Percentiles rank a stretch among this genome's conserved stretches.
Evolutionary conservation across 2,329 filamentous ascomycete genomes (phyloP).

Genomic region (Verticillium zaregamsianum): DNA sequence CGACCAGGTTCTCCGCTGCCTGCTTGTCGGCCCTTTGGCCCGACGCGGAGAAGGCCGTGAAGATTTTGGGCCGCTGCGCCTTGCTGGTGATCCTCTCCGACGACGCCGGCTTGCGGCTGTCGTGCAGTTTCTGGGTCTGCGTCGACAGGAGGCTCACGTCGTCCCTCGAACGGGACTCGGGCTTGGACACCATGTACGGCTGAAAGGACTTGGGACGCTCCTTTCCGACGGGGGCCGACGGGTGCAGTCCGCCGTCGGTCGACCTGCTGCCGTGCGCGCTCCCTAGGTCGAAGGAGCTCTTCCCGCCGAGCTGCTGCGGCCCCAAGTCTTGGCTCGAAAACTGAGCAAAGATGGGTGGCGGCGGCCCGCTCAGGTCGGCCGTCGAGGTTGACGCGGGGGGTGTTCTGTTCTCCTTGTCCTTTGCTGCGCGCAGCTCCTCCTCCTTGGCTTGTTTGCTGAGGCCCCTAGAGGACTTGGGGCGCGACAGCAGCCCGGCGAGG

Average conservation of each 20-base stretch:
- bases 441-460: conserved; percentile 49
- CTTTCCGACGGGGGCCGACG: conserved; percentile 21
- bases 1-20: conserved; percentile 36
- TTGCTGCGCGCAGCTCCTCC: conserved; percentile 45
- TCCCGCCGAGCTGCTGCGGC: conserved; percentile 11
- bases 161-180: conserved; percentile 10
- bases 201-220: conserved; percentile 50
- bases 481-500: conserved; percentile 70
- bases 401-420: conserved; percentile 79
- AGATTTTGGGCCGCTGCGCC: conserved; percentile 34
- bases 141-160: conserved; percentile 10
- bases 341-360: conserved; percentile 77
- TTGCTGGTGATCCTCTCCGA: conserved; percentile 24
- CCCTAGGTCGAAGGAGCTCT: conserved; percentile 12
- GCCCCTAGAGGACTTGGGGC: conserved; percentile 69
- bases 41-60: conserved; percentile 32
- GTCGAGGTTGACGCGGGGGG: conserved; percentile 46
- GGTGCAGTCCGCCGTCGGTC: not conserved
- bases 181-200: conserved; percentile 22
- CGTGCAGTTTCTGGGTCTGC: conserved; percentile 14
- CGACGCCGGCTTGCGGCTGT: conserved; percentile 11
- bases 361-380: conserved; percentile 26
- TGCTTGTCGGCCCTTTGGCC: conserved; percentile 34
- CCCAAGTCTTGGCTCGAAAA: conserved; percentile 47
- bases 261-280: conserved; percentile 9